A percentile compares a stretch with the other conserved stretches of the same genome.
Evolutionary conservation across 495 filamentous ascomycete genomes (phyloP).

Genomic region (Sphaerosporella brunnea): DNA sequence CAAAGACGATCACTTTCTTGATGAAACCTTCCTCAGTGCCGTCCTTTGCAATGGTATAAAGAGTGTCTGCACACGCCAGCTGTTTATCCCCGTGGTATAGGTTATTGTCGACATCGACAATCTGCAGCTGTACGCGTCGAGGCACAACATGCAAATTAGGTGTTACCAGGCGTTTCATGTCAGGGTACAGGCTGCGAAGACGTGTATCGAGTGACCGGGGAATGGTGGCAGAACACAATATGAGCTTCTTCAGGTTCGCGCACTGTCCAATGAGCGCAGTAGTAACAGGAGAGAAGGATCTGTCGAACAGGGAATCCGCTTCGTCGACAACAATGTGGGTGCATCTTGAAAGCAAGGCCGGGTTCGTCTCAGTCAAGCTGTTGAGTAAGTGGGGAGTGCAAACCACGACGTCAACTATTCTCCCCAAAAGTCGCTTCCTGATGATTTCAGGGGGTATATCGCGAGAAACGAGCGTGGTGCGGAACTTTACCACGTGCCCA

Average conservation of each 20-base stretch:
- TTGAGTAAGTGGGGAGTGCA: conserved; percentile 76
- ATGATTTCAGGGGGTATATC: conserved; percentile 59
- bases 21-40: conserved; percentile 43
- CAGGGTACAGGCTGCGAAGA: conserved; percentile 62
- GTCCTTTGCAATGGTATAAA: conserved; percentile 81
- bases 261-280: conserved; percentile 60
- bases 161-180: conserved; percentile 68
- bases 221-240: conserved; percentile 93
- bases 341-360: conserved; percentile 74
- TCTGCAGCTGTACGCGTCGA: conserved; percentile 78
- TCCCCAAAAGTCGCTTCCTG: conserved; percentile 60
- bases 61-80: conserved; percentile 81
- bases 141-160: conserved; percentile 93
- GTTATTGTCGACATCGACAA: conserved; percentile 74
- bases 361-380: conserved; percentile 68
- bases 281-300: conserved; percentile 70
- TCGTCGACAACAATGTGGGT: conserved; percentile 80
- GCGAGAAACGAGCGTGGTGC: conserved; percentile 61
- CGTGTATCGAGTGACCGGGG: conserved; percentile 69
- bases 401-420: conserved; percentile 65
- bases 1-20: conserved; percentile 86
- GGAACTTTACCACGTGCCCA: conserved; percentile 67
- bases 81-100: conserved; percentile 81
- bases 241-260: conserved; percentile 67
- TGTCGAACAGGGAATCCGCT: conserved; percentile 86